phyloP scores from a whole-genome alignment of 495 filamentous ascomycete genomes.

The Pyrenopolyporus hunteri region DNA sequence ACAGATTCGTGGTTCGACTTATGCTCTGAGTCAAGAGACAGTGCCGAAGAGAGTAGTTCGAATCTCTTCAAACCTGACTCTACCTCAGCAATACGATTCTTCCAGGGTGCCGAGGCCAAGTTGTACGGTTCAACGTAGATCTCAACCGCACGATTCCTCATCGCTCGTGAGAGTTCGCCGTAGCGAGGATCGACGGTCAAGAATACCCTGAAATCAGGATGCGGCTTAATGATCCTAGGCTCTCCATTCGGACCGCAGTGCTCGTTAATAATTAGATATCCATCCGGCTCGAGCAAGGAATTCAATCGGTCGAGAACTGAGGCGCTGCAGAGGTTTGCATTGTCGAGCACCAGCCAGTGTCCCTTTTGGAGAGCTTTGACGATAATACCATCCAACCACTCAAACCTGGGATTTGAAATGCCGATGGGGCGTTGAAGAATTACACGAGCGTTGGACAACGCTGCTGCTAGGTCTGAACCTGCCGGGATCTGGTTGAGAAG shows the following conservation, averaged over 20 bases:
- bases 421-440: constrained; percentile 53
- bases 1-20: constrained; percentile 27
- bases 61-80: constrained; percentile 52
- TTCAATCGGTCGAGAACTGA: constrained; percentile 96
- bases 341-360: constrained; percentile 92
- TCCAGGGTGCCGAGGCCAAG: constrained; percentile 18
- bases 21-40: constrained; percentile 18
- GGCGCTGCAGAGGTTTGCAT: constrained; percentile 93
- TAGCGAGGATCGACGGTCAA: constrained; percentile 91
- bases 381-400: constrained; percentile 94
- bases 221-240: constrained; percentile 77
- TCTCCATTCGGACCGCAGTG: constrained; percentile 83
- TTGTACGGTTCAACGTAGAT: constrained; percentile 68
- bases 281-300: constrained; percentile 89
- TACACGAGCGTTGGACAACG: constrained; percentile 41
- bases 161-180: constrained; percentile 93
- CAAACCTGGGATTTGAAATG: constrained; percentile 77
- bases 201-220: constrained; percentile 90
- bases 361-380: constrained; percentile 85
- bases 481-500: constrained; percentile 36
- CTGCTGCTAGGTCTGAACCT: constrained; percentile 35
- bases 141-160: constrained; percentile 94
- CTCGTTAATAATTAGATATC: constrained; percentile 87
- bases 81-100: constrained; percentile 46
- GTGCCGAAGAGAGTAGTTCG: constrained; percentile 27